A percentile compares a stretch with the other conserved stretches of the same genome.
Conservation (phyloP, 192 early-diverging fungal species). For the Backusella australiensis region DNA sequence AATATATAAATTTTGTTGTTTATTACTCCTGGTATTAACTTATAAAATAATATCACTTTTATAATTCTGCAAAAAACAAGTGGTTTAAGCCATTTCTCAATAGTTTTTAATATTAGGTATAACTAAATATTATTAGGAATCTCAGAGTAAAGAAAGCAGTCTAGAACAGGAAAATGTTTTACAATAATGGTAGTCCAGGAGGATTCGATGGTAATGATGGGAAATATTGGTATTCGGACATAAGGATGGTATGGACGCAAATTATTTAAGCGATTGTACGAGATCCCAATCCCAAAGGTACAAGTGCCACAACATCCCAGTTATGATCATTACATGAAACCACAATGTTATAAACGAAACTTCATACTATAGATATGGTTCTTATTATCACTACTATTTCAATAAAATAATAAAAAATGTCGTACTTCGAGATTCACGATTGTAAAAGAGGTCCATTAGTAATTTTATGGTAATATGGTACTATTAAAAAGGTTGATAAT, state of each 20-base stretch:
- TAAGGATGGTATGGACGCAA: slow-evolving; percentile 77
- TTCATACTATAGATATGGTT: too few species aligned
- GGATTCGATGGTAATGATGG: background rate
- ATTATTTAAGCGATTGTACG: slow-evolving; percentile 82
- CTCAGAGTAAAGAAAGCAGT: slow-evolving; percentile 39
- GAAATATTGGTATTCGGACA: slow-evolving; percentile 10
- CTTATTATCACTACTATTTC: slow-evolving; percentile 39
- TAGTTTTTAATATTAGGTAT: slow-evolving; percentile 69
- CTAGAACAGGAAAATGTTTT: slow-evolving; percentile 8
- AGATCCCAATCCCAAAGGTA: slow-evolving; percentile 74
- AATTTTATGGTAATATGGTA: too few species aligned
- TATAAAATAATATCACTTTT: slow-evolving; percentile 62
- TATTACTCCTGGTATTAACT: background rate
- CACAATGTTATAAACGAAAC: too few species aligned
- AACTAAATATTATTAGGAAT: slow-evolving; percentile 65
- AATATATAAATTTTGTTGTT: background rate
- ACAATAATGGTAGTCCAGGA: background rate
- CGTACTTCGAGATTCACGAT: too few species aligned
- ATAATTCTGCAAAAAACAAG: slow-evolving; percentile 75
- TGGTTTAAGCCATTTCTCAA: slow-evolving; percentile 89
- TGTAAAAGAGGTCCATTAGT: too few species aligned
- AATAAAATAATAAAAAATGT: too few species aligned
- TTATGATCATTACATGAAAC: slow-evolving; percentile 39
- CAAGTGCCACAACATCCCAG: slow-evolving; percentile 59
- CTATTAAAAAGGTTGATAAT: too few species aligned